These are phyloP conservation scores for Globisporangium ultimum DNA, from an alignment of 352 stramenopile genomes.

Conservation along the genomic window DNA sequence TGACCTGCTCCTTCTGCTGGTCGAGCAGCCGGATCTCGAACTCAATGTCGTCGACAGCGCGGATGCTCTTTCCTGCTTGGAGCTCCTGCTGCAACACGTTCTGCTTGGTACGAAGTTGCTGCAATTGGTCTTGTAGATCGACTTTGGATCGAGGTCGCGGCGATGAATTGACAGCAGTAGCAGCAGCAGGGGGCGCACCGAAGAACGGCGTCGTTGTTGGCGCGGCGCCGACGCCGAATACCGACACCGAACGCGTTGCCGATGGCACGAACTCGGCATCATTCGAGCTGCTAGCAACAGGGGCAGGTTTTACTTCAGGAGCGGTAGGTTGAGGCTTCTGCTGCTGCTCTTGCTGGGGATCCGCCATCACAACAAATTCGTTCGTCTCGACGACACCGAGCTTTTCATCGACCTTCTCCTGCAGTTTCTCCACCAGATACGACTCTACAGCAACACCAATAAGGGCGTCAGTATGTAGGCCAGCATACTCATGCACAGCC, in stretches of 20 bases:
- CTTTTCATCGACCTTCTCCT: conserved; percentile 55
- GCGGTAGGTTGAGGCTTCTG: conserved; percentile 1
- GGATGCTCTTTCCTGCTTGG: conserved; percentile 8
- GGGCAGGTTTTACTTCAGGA: background rate
- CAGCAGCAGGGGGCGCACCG: conserved; percentile 15
- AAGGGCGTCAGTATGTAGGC: background rate
- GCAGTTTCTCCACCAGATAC: conserved; percentile 50
- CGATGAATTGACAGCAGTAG: conserved; percentile 3
- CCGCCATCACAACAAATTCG: conserved; percentile 37
- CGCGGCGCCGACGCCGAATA: conserved; percentile 16
- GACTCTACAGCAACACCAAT: conserved; percentile 20
- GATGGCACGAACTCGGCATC: background rate
- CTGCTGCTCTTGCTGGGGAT: background rate
- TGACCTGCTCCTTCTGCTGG: conserved; percentile 50
- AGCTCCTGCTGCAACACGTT: conserved; percentile 24
- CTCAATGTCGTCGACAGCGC: conserved; percentile 33
- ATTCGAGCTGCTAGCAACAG: background rate
- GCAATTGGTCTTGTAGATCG: conserved; percentile 40
- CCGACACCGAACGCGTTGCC: conserved; percentile 13
- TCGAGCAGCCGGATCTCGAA: conserved; percentile 52
- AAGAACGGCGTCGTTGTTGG: conserved; percentile 34
- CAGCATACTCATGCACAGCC: background rate
- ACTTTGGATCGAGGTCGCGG: conserved; percentile 26
- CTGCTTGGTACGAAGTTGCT: conserved; percentile 32
- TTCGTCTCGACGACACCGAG: conserved; percentile 38